Evolutionary conservation across 176 grass and related monocot genomes (phyloP), one percentile per base, ranked within the genome.

Genomic region (Oryza rufipogon): DNA sequence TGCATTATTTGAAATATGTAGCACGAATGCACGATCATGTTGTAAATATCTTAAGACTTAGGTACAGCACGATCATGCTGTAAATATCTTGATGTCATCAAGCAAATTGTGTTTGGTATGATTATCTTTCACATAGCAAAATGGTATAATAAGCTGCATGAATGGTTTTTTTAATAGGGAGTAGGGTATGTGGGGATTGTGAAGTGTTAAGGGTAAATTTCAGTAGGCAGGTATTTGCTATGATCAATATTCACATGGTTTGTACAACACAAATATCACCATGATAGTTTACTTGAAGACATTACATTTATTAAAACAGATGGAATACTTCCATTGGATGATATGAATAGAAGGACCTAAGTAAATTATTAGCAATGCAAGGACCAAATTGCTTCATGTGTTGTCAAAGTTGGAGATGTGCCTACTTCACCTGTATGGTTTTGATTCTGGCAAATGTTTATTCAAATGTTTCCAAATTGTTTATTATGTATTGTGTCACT

Each of bases 401-500:
- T 42, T 77, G 23, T 26, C 11, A 83, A 33, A 74, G 17, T 36
- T 83, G 39, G 7, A 11, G 17, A 6, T 25, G 20, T 75, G 14
- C 8, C n/a, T 66, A 4, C 28, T 47, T 51, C 26, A 74, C 7
- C 39, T 41, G 7, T 41, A 41, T 41, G 20, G 47, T 48, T 3
- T 15, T 83, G 32, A 66, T 22, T 16, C 52, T 46, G 6, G 4
- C 0, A 22, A 48, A 65, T 74, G 64, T 51, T 22, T 7, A 47
- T 1, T 66, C 30, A 32, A 32, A 32, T 32, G 30, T 32, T 32
- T 32, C 30, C 30, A 32, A 34, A 81, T 19, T 38, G 2, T 56
- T 68, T 48, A 51, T 52, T 85, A 58, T 77, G 78, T 87, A 56
- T 19, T 76, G 9, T 47, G 33, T 83, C 65, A 76, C 4, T 83